Evolutionary conservation across 1,139 yeast genomes (phyloP).

Genomic region (Meyerozyma carpophila): DNA sequence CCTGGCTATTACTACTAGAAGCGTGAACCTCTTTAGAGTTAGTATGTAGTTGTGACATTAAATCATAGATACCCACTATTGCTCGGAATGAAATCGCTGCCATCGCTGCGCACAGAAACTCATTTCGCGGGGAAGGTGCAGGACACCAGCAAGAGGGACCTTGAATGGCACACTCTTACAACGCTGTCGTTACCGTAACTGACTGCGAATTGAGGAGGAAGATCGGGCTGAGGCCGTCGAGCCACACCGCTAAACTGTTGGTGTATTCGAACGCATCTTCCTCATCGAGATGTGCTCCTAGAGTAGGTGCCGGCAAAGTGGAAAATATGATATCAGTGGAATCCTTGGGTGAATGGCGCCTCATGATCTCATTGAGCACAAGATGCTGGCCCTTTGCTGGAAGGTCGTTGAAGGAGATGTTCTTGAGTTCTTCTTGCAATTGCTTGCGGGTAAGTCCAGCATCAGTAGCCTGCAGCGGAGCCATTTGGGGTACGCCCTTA

Average conservation of each 20-base stretch:
- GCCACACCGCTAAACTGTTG: conserved; percentile 73
- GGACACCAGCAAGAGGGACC: not conserved
- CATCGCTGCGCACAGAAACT: not conserved
- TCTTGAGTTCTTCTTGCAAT: conserved; percentile 35
- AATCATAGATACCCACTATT: not conserved
- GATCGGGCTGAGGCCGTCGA: conserved; percentile 75
- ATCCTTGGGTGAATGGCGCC: conserved; percentile 45
- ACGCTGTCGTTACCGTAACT: conserved; percentile 90
- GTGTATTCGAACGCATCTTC: conserved; percentile 70
- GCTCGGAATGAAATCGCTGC: not conserved
- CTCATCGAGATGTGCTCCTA: conserved; percentile 71
- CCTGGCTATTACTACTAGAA: not conserved
- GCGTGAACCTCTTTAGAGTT: not conserved
- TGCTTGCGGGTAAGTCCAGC: conserved; percentile 28
- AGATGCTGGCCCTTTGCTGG: conserved; percentile 92
- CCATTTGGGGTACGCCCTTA: conserved; percentile 4
- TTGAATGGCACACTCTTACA: conserved; percentile 24
- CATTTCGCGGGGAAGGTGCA: not conserved
- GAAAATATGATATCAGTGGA: conserved; percentile 73
- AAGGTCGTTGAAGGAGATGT: conserved; percentile 66
- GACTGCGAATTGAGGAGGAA: conserved; percentile 83
- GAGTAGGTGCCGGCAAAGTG: conserved; percentile 81
- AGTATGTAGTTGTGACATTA: conserved; percentile 1
- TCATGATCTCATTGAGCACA: conserved; percentile 82
- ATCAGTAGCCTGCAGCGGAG: conserved; percentile 6